phyloP scores from a whole-genome alignment of 148 eudicot species.

The Simmondsia chinensis region DNA sequence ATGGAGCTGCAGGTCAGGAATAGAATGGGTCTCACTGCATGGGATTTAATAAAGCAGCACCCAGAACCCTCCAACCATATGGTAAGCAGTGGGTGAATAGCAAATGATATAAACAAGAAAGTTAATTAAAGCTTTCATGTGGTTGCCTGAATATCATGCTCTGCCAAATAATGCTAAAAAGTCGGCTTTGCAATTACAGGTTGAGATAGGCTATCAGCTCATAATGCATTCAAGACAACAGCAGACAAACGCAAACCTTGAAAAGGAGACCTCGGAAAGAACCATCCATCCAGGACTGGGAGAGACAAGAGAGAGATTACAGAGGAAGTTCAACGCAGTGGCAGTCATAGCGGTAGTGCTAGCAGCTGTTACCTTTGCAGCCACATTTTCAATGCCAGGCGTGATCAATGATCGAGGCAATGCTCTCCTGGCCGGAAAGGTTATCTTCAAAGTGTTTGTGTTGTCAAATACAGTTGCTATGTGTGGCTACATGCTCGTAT shows the following conservation, averaged over 20 bases:
- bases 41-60: constrained; percentile 28
- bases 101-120: too few species aligned
- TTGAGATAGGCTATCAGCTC: constrained; percentile 31
- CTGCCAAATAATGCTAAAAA: too few species aligned
- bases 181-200: constrained; percentile 7
- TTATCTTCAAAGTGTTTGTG: constrained; percentile 23
- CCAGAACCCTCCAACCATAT: constrained; percentile 23
- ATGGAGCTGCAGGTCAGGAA: constrained; percentile 13
- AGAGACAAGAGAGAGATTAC: constrained; percentile 12
- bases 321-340: constrained; percentile 20
- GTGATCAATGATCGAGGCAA: constrained; percentile 13
- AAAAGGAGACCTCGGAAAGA: constrained; percentile 9
- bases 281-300: neutral
- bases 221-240: constrained; percentile 18
- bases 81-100: too few species aligned
- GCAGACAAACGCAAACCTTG: constrained; percentile 1
- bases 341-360: constrained; percentile 27
- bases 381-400: constrained; percentile 21
- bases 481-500: constrained; percentile 33
- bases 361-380: constrained; percentile 34
- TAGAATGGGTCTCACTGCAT: constrained; percentile 24
- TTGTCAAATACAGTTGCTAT: constrained; percentile 34
- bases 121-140: too few species aligned
- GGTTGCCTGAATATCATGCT: too few species aligned
- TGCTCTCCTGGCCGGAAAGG: constrained; percentile 12